Evolutionary conservation across 192 early-diverging fungal species (phyloP).

Genomic region (Backusella liffmaniae): DNA sequence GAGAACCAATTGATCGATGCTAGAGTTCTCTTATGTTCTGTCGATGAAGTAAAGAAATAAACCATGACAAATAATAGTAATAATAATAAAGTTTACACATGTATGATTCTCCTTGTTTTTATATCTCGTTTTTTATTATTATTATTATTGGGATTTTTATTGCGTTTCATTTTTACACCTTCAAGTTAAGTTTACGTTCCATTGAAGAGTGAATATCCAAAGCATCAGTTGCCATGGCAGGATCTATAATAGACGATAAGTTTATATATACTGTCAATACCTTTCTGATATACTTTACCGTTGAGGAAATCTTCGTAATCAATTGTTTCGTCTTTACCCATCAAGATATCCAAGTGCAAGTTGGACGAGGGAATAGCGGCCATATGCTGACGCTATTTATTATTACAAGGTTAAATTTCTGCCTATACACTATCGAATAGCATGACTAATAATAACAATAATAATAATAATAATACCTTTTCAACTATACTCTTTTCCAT

Average conservation of each 20-base stretch:
- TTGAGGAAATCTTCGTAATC: conserved; percentile 91
- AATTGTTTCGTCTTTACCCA: conserved; percentile 84
- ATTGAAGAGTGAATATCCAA: conserved; percentile 67
- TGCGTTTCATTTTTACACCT: conserved; percentile 27
- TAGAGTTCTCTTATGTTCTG: conserved; percentile 48
- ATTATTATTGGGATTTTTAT: background rate
- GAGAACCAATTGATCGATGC: conserved; percentile 63
- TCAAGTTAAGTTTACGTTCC: conserved; percentile 60
- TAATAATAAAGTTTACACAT: background rate
- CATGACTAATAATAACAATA: conserved; percentile 7
- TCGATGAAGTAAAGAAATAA: conserved; percentile 34
- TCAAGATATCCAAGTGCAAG: conserved; percentile 76
- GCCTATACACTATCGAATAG: background rate
- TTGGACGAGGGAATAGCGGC: conserved; percentile 62
- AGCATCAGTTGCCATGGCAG: conserved; percentile 54
- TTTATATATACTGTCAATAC: background rate
- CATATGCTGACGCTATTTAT: conserved; percentile 42
- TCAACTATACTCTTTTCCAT: conserved; percentile 82
- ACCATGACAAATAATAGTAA: background rate
- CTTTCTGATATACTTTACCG: conserved; percentile 44
- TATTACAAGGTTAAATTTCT: background rate
- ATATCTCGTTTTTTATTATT: background rate
- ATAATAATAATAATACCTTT: conserved; percentile 35
- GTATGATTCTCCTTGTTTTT: background rate
- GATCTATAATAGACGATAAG: conserved; percentile 39